These are phyloP conservation scores for Conringia planisiliqua DNA, from an alignment of 345 rosid genomes.

Conservation along the genomic window DNA sequence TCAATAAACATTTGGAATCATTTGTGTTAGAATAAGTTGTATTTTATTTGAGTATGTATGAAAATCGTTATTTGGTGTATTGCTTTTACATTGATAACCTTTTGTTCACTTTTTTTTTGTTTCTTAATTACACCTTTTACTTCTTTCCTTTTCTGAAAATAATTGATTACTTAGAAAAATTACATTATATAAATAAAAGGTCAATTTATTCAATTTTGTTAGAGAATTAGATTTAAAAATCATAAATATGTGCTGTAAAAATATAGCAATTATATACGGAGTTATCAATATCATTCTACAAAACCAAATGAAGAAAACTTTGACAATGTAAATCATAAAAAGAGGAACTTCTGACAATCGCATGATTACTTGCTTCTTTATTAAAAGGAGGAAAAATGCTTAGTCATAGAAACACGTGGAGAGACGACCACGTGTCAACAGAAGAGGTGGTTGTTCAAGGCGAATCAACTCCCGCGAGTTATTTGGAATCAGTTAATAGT, in stretches of 20 bases:
- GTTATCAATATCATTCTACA: neutral
- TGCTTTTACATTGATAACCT: neutral
- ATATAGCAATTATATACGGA: neutral
- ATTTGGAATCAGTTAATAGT: conserved; percentile 19
- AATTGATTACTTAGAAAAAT: neutral
- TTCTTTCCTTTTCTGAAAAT: neutral
- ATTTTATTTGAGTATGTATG: neutral
- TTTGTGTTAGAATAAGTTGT: neutral
- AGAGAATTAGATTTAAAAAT: neutral
- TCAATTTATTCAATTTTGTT: neutral
- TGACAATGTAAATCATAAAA: neutral
- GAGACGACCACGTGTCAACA: conserved; percentile 2
- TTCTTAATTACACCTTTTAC: neutral
- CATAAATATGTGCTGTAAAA: neutral
- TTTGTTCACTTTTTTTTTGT: neutral
- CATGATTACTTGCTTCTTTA: neutral
- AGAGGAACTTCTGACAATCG: neutral
- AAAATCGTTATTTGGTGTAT: neutral
- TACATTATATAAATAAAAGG: neutral
- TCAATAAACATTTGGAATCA: neutral
- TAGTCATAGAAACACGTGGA: conserved; percentile 27
- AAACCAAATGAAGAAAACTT: neutral
- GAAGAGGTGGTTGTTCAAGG: neutral
- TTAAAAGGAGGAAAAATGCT: conserved; percentile 10
- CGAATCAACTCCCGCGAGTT: conserved; percentile 30